phyloP scores from a whole-genome alignment of 495 filamentous ascomycete genomes.

The Aspergillus baeticus region DNA sequence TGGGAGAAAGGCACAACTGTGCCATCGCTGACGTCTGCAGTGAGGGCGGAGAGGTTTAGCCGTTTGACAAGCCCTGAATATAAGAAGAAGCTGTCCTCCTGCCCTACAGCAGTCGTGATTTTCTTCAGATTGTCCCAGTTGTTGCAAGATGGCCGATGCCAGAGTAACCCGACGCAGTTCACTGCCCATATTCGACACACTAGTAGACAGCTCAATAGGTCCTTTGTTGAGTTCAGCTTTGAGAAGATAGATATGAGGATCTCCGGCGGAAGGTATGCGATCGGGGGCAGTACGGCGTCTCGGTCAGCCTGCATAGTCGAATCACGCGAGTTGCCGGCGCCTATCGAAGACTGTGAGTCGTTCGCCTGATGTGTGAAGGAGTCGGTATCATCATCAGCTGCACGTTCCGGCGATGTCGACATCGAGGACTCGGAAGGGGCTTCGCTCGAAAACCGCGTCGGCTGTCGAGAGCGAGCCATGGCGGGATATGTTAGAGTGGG shows the following conservation, averaged over 20 bases:
- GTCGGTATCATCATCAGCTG: conserved; percentile 88
- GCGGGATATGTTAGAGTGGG: conserved; percentile 9
- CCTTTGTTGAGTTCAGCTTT: conserved; percentile 69
- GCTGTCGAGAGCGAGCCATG: conserved; percentile 42
- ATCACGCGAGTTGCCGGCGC: conserved; percentile 72
- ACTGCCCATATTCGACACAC: conserved; percentile 90
- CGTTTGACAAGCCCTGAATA: conserved; percentile 88
- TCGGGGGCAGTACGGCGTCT: conserved; percentile 61
- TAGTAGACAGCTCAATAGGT: conserved; percentile 85
- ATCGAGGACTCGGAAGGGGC: conserved; percentile 63
- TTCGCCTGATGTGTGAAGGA: conserved; percentile 82
- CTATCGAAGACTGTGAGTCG: conserved; percentile 88
- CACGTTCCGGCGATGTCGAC: conserved; percentile 79
- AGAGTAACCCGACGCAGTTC: conserved; percentile 89
- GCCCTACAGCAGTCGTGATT: conserved; percentile 73
- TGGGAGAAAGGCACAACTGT: conserved; percentile 76
- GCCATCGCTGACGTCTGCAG: conserved; percentile 78
- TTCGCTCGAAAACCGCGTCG: conserved; percentile 45
- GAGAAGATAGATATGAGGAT: conserved; percentile 90
- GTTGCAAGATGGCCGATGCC: conserved; percentile 90
- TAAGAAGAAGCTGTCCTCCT: conserved; percentile 69
- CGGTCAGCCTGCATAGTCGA: conserved; percentile 58
- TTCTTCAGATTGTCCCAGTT: conserved; percentile 75
- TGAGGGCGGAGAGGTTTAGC: conserved; percentile 81
- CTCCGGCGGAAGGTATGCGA: conserved; percentile 86